A percentile compares a stretch with the other conserved stretches of the same genome.
phyloP scores from a whole-genome alignment of 2,329 filamentous ascomycete genomes.

The Daldinia eschscholtzii region DNA sequence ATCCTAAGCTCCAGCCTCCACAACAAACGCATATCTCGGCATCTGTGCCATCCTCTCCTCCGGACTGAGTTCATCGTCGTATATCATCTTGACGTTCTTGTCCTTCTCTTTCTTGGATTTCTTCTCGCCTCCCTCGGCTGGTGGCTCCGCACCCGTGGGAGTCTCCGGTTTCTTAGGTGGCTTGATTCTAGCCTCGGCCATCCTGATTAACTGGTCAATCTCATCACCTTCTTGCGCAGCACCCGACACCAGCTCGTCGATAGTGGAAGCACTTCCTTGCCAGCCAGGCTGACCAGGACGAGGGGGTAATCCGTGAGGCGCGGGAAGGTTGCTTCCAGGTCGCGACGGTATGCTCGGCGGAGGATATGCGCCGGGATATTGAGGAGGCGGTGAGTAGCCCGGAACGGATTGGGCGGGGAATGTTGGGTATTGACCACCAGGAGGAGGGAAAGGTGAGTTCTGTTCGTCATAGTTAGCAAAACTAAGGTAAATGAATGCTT shows the following conservation, averaged over 20 bases:
- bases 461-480: constrained; percentile 44
- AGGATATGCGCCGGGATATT: constrained; percentile 56
- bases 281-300: constrained; percentile 56
- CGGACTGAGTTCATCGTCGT: constrained; percentile 83
- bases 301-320: constrained; percentile 59
- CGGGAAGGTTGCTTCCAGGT: constrained; percentile 58
- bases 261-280: constrained; percentile 57
- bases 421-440: constrained; percentile 55
- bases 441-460: constrained; percentile 60
- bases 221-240: constrained; percentile 66
- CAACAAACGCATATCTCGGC: constrained; percentile 78
- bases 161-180: constrained; percentile 57
- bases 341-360: constrained; percentile 61
- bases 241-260: constrained; percentile 63
- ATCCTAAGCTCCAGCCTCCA: constrained; percentile 51
- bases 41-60: constrained; percentile 90
- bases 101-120: constrained; percentile 76
- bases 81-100: constrained; percentile 79
- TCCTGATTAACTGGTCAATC: constrained; percentile 74
- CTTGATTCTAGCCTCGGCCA: constrained; percentile 72
- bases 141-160: constrained; percentile 49
- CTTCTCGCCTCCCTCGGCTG: constrained; percentile 67
- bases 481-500: not conserved
- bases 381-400: constrained; percentile 54
- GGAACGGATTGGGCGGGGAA: constrained; percentile 57